Conservation (phyloP, 805 yeast genomes). For the Nakazawaea wyomingensis region DNA sequence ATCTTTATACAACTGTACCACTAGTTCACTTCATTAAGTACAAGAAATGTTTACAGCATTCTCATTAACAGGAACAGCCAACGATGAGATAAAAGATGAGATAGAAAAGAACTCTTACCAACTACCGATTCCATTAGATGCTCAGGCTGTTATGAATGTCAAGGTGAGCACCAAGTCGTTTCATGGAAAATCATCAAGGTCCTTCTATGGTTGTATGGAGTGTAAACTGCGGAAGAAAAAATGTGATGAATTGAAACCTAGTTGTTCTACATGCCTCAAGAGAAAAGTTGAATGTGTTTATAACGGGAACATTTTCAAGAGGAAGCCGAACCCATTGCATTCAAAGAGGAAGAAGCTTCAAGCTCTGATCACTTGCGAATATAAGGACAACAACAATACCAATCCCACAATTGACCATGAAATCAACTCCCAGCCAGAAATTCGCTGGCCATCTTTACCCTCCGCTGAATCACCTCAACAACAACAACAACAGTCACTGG, state of each 20-base stretch:
- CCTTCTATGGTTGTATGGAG: slow-evolving; percentile 36
- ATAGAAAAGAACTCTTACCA: slow-evolving; percentile 27
- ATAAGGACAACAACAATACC: not conserved
- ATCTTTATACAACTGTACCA: no score
- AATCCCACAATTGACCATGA: not conserved
- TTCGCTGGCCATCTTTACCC: not conserved
- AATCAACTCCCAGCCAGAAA: not conserved
- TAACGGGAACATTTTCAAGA: not conserved
- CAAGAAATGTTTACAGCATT: slow-evolving; percentile 19
- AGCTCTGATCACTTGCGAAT: not conserved
- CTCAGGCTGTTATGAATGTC: not conserved
- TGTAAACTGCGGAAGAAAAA: slow-evolving; percentile 39
- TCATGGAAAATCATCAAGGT: slow-evolving; percentile 28
- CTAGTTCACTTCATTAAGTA: no score
- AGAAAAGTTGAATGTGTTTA: slow-evolving; percentile 19
- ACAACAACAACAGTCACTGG: not conserved
- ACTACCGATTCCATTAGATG: not conserved
- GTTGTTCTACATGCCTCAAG: slow-evolving; percentile 19
- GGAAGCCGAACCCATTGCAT: slow-evolving; percentile 6
- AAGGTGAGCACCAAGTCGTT: slow-evolving; percentile 14
- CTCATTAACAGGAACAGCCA: slow-evolving; percentile 22
- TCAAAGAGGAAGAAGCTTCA: not conserved
- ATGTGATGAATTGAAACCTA: slow-evolving; percentile 27
- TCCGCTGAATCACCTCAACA: not conserved
- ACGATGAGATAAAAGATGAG: slow-evolving; percentile 27